These are phyloP conservation scores for Cercophora samala DNA, from an alignment of 495 filamentous ascomycete species.

Conservation along the genomic window DNA sequence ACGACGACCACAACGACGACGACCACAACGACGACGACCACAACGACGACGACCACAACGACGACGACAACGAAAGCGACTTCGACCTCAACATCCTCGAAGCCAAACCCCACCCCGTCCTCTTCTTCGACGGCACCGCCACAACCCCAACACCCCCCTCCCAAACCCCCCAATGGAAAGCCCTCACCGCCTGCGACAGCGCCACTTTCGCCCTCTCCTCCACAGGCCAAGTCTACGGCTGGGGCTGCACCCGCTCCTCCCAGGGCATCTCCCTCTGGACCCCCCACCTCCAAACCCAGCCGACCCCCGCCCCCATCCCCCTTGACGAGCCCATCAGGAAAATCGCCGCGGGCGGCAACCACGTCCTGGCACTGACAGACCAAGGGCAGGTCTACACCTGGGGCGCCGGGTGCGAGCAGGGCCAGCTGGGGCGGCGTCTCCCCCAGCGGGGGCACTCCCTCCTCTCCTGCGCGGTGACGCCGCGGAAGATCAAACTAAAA, in stretches of 20 bases:
- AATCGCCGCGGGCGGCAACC: not conserved
- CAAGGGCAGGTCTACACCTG: conserved; percentile 5
- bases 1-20: no score
- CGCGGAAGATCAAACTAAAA: not conserved
- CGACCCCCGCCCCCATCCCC: not conserved
- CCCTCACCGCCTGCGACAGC: not conserved
- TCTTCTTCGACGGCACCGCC: no score
- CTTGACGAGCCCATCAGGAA: not conserved
- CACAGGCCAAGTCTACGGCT: not conserved
- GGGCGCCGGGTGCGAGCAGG: conserved; percentile 2
- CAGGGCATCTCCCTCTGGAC: not conserved
- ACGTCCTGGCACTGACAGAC: not conserved
- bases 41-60: no score
- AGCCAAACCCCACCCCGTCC: no score
- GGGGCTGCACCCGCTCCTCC: not conserved
- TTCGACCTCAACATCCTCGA: no score
- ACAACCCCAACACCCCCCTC: not conserved
- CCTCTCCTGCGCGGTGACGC: not conserved
- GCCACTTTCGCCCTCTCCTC: not conserved
- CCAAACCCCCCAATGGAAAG: not conserved
- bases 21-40: no score
- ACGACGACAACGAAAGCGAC: no score
- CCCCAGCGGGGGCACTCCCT: not conserved
- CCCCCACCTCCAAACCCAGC: not conserved
- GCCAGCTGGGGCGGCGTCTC: conserved; percentile 1